Percentiles rank a stretch among this genome's conserved stretches.
Evolutionary conservation across 2,329 filamentous ascomycete species (phyloP).

Genomic region (Phoma sp.): DNA sequence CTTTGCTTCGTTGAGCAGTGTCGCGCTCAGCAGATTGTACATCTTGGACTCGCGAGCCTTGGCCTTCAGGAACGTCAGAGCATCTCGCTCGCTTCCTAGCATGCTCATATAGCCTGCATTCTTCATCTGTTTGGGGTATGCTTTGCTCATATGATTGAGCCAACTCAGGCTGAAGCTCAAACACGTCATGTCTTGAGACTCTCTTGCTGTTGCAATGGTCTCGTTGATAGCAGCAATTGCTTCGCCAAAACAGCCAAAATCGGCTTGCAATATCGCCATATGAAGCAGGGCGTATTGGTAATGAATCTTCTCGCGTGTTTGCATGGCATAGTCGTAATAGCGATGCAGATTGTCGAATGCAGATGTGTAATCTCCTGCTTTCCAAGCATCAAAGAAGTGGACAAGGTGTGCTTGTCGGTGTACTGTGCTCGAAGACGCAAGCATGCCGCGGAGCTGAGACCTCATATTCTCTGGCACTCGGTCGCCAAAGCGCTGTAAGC

Average conservation of each 20-base stretch:
- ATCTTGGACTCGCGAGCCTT: conserved; percentile 87
- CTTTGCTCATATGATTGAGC: conserved; percentile 92
- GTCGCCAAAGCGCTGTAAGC: conserved; percentile 84
- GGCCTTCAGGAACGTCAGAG: conserved; percentile 79
- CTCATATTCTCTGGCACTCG: conserved; percentile 78
- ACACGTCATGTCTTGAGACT: conserved; percentile 90
- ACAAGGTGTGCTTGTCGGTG: conserved; percentile 80
- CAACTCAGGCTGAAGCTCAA: conserved; percentile 95
- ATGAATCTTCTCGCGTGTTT: conserved; percentile 78
- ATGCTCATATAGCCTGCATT: conserved; percentile 74
- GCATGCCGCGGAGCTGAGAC: conserved; percentile 70
- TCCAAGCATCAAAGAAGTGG: conserved; percentile 90
- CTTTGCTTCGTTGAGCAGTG: conserved; percentile 84
- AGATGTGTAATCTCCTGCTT: conserved; percentile 85
- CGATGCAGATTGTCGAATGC: conserved; percentile 90
- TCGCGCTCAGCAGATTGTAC: conserved; percentile 83
- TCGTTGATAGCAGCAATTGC: conserved; percentile 95
- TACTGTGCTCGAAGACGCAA: conserved; percentile 69
- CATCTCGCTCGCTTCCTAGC: conserved; percentile 80
- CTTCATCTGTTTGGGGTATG: conserved; percentile 76
- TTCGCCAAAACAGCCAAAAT: conserved; percentile 90
- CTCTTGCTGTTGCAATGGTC: conserved; percentile 89
- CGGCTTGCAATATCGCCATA: conserved; percentile 88
- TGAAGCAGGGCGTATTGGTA: conserved; percentile 97
- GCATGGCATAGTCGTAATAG: conserved; percentile 97